Base-by-base conservation (phyloP, 129 eudicot species). In the Centaurea solstitialis region DNA sequence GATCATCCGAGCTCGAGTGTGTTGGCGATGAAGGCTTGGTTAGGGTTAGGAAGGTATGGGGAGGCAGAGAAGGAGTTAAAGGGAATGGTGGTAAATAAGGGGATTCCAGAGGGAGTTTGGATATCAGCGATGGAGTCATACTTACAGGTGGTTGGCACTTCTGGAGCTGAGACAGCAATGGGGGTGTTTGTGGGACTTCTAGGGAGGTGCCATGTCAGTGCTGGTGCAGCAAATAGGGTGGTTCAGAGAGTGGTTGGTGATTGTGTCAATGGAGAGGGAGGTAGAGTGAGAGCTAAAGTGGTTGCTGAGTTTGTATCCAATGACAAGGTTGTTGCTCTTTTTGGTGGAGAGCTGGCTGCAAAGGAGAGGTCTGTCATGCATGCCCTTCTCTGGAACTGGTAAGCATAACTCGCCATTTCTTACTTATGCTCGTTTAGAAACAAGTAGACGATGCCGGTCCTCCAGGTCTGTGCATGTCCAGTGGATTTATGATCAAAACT, bases 21-120 rank as follows among this genome's bases (percentile, higher is more conserved):
- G 61, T 82, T 95, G 86, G 97, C 97, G 3, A 95, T 95, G 99
- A 95, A 95, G 91, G 99, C 99, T 0, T 95, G 99, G 98, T 83
- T 95, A 65, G 99, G 99, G 79, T 77, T 95, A 65, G 93, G 91
- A 76, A 95, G 91, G 87, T 74, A 76, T 22, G 90, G 79, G 0
- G 98, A 95, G 61, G 99, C 99, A 1, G 99, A 95, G 91, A 89
- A 90, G 87, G 99, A 90, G 85, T 75, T 95, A 79, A 95, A 87
- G 81, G 89, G 91, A 6, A 95, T 95, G 97, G 98, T 92, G 67
- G 85, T 78, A 61, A 84, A 88, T 85, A 91, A 90, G 87, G 97
- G 97, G 85, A 81, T 95, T 71, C 99, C 98, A 6, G 99, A 95
- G 86, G 87, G 87, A 5, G 91, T 95, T 85, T 95, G 99, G 97